Evolutionary conservation across 75 land plant species (phyloP).

Genomic region (Larix kaempferi): DNA sequence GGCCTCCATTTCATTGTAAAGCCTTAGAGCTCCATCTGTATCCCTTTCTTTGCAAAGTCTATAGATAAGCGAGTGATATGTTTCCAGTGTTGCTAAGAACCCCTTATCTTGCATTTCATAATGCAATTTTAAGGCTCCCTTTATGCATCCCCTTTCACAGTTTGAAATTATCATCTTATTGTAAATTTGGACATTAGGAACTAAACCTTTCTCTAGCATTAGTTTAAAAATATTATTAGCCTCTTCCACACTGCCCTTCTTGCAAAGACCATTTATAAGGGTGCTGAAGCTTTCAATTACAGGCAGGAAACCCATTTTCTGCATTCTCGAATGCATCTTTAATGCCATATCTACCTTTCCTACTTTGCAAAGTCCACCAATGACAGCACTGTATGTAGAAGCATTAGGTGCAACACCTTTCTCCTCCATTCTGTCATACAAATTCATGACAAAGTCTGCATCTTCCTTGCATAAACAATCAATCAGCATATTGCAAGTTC

Average conservation of each 20-base stretch:
- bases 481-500: slow-evolving; percentile 11
- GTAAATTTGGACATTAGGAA: slow-evolving; percentile 12
- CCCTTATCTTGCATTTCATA: slow-evolving; percentile 10
- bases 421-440: slow-evolving; percentile 19
- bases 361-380: slow-evolving; percentile 29
- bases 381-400: slow-evolving; percentile 12
- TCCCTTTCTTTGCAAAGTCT: slow-evolving; percentile 14
- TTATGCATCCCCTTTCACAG: slow-evolving; percentile 18
- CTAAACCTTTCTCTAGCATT: slow-evolving; percentile 9
- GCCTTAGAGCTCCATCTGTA: slow-evolving; percentile 8
- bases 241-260: slow-evolving; percentile 33
- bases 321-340: slow-evolving; percentile 33
- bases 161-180: slow-evolving; percentile 20
- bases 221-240: slow-evolving; percentile 23
- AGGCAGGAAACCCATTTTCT: slow-evolving; percentile 20
- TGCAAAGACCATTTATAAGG: slow-evolving; percentile 60
- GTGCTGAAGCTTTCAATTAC: slow-evolving; percentile 39
- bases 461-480: slow-evolving; percentile 36
- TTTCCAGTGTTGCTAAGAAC: not conserved
- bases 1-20: slow-evolving; percentile 10
- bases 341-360: slow-evolving; percentile 45
- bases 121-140: slow-evolving; percentile 7
- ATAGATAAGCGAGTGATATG: slow-evolving; percentile 16
- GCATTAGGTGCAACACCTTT: slow-evolving; percentile 5
- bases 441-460: slow-evolving; percentile 22